These are phyloP conservation scores for Pyrus hybrid DNA, from an alignment of 331 rosid species.

Conservation along the genomic window DNA sequence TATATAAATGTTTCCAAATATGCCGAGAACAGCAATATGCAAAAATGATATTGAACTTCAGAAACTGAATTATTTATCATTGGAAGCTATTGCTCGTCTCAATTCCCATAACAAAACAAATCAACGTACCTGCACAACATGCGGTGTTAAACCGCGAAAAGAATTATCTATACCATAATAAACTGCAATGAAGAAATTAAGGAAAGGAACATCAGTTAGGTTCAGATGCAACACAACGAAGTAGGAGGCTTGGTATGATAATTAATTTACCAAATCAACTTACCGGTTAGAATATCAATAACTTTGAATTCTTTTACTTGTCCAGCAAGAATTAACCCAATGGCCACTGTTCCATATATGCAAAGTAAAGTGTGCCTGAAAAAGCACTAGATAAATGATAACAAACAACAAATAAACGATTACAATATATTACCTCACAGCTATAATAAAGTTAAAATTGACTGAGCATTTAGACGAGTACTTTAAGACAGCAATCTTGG, in stretches of 20 bases:
- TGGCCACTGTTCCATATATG: constrained; percentile 65
- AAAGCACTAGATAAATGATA: constrained; percentile 24
- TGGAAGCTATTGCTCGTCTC: neutral
- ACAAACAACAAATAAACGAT: neutral
- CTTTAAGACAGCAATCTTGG: neutral
- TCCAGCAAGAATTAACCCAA: constrained; percentile 71
- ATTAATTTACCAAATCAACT: constrained; percentile 29
- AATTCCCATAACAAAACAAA: neutral
- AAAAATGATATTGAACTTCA: neutral
- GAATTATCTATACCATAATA: constrained; percentile 73
- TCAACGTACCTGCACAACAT: constrained; percentile 60
- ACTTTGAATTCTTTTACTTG: constrained; percentile 59
- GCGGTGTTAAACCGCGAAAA: constrained; percentile 62
- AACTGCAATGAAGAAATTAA: constrained; percentile 36
- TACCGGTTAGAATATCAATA: constrained; percentile 69
- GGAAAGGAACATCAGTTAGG: constrained; percentile 16
- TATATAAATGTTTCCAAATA: neutral
- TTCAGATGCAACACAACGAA: constrained; percentile 11
- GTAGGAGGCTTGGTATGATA: neutral
- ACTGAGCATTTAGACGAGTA: neutral
- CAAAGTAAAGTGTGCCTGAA: constrained; percentile 87
- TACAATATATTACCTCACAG: neutral
- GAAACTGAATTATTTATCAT: neutral
- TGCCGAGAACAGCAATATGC: neutral
- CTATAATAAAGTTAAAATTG: constrained; percentile 2